Evolutionary conservation across 2,329 filamentous ascomycete species (phyloP).

Genomic region (Amesomyces nigricolor): DNA sequence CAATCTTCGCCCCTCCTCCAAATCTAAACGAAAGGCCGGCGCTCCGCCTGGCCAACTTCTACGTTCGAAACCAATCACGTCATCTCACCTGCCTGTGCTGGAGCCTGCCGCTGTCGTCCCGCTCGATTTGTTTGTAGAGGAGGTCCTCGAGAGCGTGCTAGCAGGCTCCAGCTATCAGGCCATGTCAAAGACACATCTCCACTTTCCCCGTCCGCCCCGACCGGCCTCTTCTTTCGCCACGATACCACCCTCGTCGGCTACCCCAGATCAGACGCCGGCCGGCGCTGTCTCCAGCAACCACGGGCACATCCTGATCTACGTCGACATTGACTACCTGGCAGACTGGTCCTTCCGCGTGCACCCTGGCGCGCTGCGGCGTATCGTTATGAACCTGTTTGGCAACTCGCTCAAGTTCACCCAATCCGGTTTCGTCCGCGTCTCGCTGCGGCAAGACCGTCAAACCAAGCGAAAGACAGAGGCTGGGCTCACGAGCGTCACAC

Average conservation of each 20-base stretch:
- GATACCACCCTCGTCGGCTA: background rate
- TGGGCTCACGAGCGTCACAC: slow-evolving; percentile 23
- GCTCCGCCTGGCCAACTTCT: background rate
- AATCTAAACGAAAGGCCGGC: background rate
- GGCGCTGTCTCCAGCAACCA: background rate
- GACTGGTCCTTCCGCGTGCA: slow-evolving; percentile 48
- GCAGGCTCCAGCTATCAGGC: slow-evolving; percentile 30
- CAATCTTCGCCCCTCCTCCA: background rate
- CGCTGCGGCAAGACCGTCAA: slow-evolving; percentile 13
- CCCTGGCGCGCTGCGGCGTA: slow-evolving; percentile 41
- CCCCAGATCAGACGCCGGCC: background rate
- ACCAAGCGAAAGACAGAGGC: background rate
- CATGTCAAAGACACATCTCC: slow-evolving; percentile 21
- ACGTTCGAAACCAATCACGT: background rate
- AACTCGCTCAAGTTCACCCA: slow-evolving; percentile 50
- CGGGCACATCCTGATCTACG: background rate
- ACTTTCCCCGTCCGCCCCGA: background rate
- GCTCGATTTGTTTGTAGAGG: slow-evolving; percentile 40
- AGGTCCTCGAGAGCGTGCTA: slow-evolving; percentile 43
- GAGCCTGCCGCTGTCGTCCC: slow-evolving; percentile 26
- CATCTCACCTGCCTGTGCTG: background rate
- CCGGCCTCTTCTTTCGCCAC: background rate
- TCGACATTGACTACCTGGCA: background rate
- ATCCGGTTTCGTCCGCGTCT: slow-evolving; percentile 20
- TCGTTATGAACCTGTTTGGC: slow-evolving; percentile 51